Evolutionary conservation across 495 filamentous ascomycete genomes (phyloP), one percentile per base, ranked within the genome.

Genomic region (Hypoxylon lienhwacheense): DNA sequence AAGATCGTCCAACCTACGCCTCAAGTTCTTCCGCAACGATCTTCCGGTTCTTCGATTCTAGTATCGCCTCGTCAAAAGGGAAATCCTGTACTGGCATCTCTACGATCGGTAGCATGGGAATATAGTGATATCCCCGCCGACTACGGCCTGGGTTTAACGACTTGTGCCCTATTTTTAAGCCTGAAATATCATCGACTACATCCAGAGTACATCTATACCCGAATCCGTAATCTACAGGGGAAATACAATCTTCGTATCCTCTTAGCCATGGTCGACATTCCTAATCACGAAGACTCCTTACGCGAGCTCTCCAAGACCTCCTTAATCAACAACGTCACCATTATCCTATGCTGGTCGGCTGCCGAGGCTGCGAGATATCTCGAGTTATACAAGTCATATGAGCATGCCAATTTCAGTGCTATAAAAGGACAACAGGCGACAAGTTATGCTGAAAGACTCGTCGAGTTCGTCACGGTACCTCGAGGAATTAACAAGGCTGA

Each of bases 171-270:
- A 5, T 99, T 97, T 63, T 78, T 98, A 11, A 91, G 87, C 19
- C 79, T 99, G 24, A 99, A 99, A 70, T 99, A 99, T 70, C 93
- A 98, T 69, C 90, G 93, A 7, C 73, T 97, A 36, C 95, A 99
- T 69, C 93, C 93, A 1, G 93, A 97, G 70, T 99, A 99, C 73
- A 88, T 99, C 65, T 97, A 97, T 77, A 88, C 85, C 16, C 89
- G 93, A 48, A 89, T 99, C 53, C 82, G 84, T 35, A 80, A 80
- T 25, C 74, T 99, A 6, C 84, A 84, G 16, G 85, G 85, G 12
- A 89, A 88, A 66, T 97, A 91, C 74, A 83, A 84, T 53, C 77
- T 97, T 11, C 87, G 93, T 6, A 77, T 97, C 19, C 69, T 98
- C 2, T 77, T 97, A 19, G 84, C 85, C 2, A 90, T 97, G 81